These are phyloP conservation scores for Ophiocordyceps polyrhachis-furcata DNA, from an alignment of 2,329 filamentous ascomycete genomes.

Conservation along the genomic window DNA sequence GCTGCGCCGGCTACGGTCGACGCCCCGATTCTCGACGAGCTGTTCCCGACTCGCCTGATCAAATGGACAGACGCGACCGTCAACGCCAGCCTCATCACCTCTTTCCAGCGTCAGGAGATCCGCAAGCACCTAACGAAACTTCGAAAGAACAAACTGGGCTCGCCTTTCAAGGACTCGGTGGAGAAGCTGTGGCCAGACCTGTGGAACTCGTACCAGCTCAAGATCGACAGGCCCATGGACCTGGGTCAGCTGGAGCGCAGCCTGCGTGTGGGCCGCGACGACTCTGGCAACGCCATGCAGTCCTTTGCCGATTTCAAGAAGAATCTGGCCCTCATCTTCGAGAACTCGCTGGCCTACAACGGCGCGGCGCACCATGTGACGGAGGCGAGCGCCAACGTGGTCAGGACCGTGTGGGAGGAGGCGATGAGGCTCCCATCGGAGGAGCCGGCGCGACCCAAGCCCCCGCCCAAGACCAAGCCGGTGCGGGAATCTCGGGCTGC, in stretches of 20 bases:
- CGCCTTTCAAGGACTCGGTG: constrained; percentile 61
- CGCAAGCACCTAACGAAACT: constrained; percentile 50
- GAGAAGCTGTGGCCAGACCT: constrained; percentile 56
- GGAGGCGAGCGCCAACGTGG: constrained; percentile 31
- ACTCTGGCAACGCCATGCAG: constrained; percentile 34
- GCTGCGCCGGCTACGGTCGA: constrained; percentile 2
- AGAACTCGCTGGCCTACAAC: constrained; percentile 71
- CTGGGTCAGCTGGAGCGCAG: constrained; percentile 66
- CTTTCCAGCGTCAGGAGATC: constrained; percentile 41
- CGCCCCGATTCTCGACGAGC: constrained; percentile 3
- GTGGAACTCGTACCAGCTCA: constrained; percentile 52
- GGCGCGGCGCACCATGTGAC: constrained; percentile 60
- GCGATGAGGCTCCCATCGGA: constrained; percentile 24
- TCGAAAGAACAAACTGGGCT: constrained; percentile 72
- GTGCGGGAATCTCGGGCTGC: constrained; percentile 15
- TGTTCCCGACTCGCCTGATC: constrained; percentile 12
- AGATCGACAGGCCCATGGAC: constrained; percentile 65
- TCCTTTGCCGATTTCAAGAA: constrained; percentile 53
- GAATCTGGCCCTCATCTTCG: constrained; percentile 60
- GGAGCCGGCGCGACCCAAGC: constrained; percentile 41
- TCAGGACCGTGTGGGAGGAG: constrained; percentile 32
- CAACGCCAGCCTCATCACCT: constrained; percentile 32
- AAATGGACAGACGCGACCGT: constrained; percentile 23
- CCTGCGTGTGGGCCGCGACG: constrained; percentile 33
- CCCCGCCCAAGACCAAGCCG: constrained; percentile 19